phyloP scores from a whole-genome alignment of 345 rosid genomes.

The Gossypium thurberi region DNA sequence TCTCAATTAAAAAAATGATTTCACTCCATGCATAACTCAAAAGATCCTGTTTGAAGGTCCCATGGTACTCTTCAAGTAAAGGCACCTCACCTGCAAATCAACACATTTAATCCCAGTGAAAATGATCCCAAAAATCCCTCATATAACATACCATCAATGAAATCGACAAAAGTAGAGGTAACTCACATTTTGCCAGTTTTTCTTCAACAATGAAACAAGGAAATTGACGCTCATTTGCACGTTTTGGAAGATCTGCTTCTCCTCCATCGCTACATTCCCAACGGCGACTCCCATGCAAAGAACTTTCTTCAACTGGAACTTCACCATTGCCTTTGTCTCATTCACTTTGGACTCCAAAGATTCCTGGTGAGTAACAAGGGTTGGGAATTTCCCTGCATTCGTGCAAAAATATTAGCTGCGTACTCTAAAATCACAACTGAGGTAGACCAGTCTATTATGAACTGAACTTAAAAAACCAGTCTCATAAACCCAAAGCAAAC shows the following conservation, averaged over 20 bases:
- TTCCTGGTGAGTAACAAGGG: constrained; percentile 70
- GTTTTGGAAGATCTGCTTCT: constrained; percentile 75
- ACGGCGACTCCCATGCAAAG: constrained; percentile 86
- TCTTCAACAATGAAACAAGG: constrained; percentile 72
- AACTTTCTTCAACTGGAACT: constrained; percentile 64
- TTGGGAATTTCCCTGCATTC: constrained; percentile 68
- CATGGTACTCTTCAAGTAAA: constrained; percentile 72
- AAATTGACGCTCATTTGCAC: constrained; percentile 80
- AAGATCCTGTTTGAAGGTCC: constrained; percentile 60
- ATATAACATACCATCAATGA: too few species aligned
- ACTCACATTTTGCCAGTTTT: constrained; percentile 79
- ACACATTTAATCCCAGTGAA: background rate
- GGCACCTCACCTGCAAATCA: constrained; percentile 55
- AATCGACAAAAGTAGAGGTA: background rate
- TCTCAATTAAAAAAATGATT: background rate
- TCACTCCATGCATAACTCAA: constrained; percentile 17
- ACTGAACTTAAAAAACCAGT: too few species aligned
- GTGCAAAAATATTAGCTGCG: background rate
- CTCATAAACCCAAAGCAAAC: too few species aligned
- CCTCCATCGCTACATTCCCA: constrained; percentile 61
- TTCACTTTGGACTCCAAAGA: constrained; percentile 66
- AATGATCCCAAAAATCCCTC: background rate
- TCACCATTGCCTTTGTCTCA: constrained; percentile 70
- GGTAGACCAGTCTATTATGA: background rate
- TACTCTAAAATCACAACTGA: background rate